A percentile compares a stretch with the other conserved stretches of the same genome.
Conservation (phyloP, 495 filamentous ascomycete genomes). For the Parathielavia appendiculata region DNA sequence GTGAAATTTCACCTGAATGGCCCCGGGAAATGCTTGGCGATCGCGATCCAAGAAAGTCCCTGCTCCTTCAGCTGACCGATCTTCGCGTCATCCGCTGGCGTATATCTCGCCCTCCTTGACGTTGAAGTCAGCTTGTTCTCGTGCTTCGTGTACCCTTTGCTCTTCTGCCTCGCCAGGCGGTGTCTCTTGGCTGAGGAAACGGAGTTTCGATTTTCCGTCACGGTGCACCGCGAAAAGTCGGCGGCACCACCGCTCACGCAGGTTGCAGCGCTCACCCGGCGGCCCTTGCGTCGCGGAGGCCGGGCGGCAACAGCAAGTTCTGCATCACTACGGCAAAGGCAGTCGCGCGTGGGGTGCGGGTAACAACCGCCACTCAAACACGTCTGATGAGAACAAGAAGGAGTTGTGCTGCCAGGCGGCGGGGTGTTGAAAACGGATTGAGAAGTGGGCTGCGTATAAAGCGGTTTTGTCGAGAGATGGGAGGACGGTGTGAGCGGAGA, state of each 20-base stretch:
- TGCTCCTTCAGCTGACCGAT: conserved; percentile 9
- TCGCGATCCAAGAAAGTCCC: conserved; percentile 5
- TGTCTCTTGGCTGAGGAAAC: not conserved
- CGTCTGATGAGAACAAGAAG: not conserved
- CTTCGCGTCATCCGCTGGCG: conserved; percentile 2
- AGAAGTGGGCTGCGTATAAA: conserved; percentile 2
- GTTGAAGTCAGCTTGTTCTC: not conserved
- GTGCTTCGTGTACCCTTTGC: not conserved
- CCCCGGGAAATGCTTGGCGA: not conserved
- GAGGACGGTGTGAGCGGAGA: not conserved
- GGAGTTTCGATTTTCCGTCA: not conserved
- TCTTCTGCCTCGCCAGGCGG: not conserved
- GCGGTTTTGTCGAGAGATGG: not conserved
- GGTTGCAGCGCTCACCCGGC: too few species aligned
- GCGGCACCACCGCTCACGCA: too few species aligned
- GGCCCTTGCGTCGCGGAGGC: too few species aligned
- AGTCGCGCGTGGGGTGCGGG: too few species aligned
- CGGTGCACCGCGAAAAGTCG: too few species aligned
- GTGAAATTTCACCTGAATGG: too few species aligned
- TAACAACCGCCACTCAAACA: too few species aligned
- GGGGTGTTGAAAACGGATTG: not conserved
- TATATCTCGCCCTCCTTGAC: conserved; percentile 8
- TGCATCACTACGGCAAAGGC: too few species aligned
- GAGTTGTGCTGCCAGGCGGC: conserved; percentile 8
- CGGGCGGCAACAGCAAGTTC: too few species aligned